Conservation (phyloP, 257 asterid genomes). For the Solanum medicagineum region DNA sequence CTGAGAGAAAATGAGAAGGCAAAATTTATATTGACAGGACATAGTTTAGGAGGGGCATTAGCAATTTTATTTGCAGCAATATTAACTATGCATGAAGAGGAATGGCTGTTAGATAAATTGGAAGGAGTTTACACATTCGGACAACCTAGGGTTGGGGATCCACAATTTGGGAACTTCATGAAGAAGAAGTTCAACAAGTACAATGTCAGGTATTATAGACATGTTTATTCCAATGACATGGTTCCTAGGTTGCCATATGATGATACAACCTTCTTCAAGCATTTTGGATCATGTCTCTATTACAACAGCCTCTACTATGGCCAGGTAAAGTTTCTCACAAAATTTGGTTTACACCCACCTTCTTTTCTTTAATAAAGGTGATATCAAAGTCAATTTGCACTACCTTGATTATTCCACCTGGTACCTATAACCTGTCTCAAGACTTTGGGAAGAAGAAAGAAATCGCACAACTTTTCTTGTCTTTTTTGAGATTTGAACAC, state of each 20-base stretch:
- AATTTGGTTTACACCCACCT: not conserved
- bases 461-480: not conserved
- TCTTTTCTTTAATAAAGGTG: not conserved
- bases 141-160: constrained; percentile 73
- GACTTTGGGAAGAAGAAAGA: not conserved
- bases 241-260: constrained; percentile 76
- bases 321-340: constrained; percentile 15
- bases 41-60: constrained; percentile 70
- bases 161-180: constrained; percentile 54
- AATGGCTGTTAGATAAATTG: constrained; percentile 24
- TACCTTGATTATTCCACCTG: not conserved
- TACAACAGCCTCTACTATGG: constrained; percentile 51
- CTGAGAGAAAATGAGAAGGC: constrained; percentile 19
- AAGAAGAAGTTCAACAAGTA: constrained; percentile 20
- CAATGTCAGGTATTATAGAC: constrained; percentile 35
- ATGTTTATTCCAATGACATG: constrained; percentile 48
- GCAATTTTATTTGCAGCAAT: constrained; percentile 39
- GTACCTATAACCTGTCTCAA: not conserved
- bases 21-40: constrained; percentile 50
- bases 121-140: constrained; percentile 79
- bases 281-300: constrained; percentile 62
- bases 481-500: not conserved
- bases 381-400: not conserved
- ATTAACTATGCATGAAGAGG: constrained; percentile 41
- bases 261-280: constrained; percentile 48